phyloP scores from a whole-genome alignment of 768 basidiomycete species.

The Cystofilobasidium capitatum region DNA sequence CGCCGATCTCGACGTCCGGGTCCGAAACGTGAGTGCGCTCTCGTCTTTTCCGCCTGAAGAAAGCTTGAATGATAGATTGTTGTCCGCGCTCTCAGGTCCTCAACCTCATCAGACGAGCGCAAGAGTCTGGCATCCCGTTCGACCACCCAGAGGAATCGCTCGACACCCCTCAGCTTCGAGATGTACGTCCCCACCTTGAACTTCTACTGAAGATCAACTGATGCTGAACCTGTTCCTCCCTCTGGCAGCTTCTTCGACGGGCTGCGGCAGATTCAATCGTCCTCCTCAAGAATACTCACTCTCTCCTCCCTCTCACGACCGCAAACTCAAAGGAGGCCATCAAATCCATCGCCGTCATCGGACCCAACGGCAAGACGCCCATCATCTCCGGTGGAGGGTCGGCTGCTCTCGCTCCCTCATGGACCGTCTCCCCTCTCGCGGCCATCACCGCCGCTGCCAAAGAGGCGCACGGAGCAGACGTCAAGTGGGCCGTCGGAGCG shows the following conservation, averaged over 20 bases:
- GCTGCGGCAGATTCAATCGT: conserved; percentile 58
- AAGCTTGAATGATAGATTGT: neutral
- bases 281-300: conserved; percentile 53
- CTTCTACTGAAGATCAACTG: neutral
- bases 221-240: neutral
- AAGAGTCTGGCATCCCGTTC: conserved; percentile 12
- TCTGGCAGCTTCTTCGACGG: conserved; percentile 47
- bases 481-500: conserved; percentile 53
- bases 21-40: conserved; percentile 46
- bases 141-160: conserved; percentile 56
- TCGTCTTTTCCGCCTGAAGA: neutral
- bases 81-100: conserved; percentile 4
- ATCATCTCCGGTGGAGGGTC: conserved; percentile 13
- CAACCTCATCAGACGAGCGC: conserved; percentile 7
- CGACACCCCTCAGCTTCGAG: conserved; percentile 52
- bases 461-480: conserved; percentile 42
- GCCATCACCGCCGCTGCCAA: conserved; percentile 33
- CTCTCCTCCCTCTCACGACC: conserved; percentile 50
- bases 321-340: conserved; percentile 31
- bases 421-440: conserved; percentile 6
- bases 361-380: neutral
- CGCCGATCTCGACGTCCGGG: conserved; percentile 59
- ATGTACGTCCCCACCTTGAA: neutral
- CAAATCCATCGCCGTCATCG: conserved; percentile 52
- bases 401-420: neutral